Evolutionary conservation across 768 basidiomycete species (phyloP).

Genomic region (Pholiota conissans): DNA sequence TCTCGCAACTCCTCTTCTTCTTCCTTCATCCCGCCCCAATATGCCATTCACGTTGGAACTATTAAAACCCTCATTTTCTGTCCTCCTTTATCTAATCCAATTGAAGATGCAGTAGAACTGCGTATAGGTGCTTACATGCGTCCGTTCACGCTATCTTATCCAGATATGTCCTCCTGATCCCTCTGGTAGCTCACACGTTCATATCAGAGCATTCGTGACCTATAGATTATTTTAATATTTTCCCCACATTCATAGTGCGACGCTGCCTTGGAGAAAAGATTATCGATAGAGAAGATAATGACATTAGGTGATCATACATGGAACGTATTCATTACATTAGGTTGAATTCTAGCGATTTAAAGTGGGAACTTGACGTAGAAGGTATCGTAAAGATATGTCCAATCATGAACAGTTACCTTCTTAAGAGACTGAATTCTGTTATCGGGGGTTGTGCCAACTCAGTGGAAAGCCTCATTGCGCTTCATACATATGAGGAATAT

Average conservation of each 20-base stretch:
- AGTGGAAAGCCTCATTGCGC: not conserved
- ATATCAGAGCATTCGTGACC: not conserved
- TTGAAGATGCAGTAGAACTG: not conserved
- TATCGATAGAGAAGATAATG: not conserved
- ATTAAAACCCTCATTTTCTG: too few relatives aligned
- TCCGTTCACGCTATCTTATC: not conserved
- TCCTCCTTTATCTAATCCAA: not conserved
- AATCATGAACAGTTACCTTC: not conserved
- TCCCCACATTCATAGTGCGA: not conserved
- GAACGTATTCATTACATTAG: not conserved
- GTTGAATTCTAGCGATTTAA: not conserved
- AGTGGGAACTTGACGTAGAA: not conserved
- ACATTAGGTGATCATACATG: not conserved
- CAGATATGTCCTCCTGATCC: not conserved
- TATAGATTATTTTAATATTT: not conserved
- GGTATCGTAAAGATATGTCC: not conserved
- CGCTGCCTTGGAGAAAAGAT: not conserved
- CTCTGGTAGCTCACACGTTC: not conserved
- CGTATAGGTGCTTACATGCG: not conserved
- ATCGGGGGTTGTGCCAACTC: not conserved
- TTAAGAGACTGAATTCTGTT: not conserved
- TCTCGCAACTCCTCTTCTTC: too few relatives aligned
- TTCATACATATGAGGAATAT: not conserved
- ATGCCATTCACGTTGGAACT: too few relatives aligned
- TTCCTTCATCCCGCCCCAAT: not conserved